Evolutionary conservation across 495 filamentous ascomycete genomes (phyloP), one percentile per base, ranked within the genome.

Genomic region (Annulohypoxylon moriforme): DNA sequence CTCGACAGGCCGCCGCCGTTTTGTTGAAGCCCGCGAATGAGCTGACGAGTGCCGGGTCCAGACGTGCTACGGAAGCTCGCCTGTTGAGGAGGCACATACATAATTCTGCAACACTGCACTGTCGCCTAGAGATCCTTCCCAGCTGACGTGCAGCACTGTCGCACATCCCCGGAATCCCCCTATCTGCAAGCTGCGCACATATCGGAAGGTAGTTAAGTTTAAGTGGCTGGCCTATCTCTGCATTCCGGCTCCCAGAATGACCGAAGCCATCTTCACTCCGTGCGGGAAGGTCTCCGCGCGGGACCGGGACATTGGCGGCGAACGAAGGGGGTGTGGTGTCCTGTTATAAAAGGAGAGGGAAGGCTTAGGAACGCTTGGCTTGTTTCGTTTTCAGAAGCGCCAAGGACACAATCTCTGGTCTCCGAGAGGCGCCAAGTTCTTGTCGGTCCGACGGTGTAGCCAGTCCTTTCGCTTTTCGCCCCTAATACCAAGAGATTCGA

Each of bases 401-500:
- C 67, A 74, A 74, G 67, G 25, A 49, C 52, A 22, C 52, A 36
- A 71, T 67, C 63, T 57, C 55, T 42, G 18, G 27, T 25, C 53
- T 53, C 44, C 53, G 49, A 62, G 55, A 42, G 64, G 40, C 52
- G 76, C 76, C 76, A 77, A 77, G 76, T 68, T 47, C 31, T 61
- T 61, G 68, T 74, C 71, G 73, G 74, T 57, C 75, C 75, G 73
- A 77, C 65, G 62, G 62, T 70, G 67, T 73, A 74, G 71, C 74
- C 71, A 69, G 64, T 71, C 60, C 60, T 59, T 50, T 64, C 40
- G 56, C 25, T 53, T 40, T 47, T 7, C 67, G 40, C 33, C 33
- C 60, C 47, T 50, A 49, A 72, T 76, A 74, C 76, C 76, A 78
- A 76, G 76, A 78, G 76, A 78, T 78, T 75, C 29, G 69, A 74